Conservation (phyloP, 2,329 filamentous ascomycete genomes). For the Aspergillus nomiae region DNA sequence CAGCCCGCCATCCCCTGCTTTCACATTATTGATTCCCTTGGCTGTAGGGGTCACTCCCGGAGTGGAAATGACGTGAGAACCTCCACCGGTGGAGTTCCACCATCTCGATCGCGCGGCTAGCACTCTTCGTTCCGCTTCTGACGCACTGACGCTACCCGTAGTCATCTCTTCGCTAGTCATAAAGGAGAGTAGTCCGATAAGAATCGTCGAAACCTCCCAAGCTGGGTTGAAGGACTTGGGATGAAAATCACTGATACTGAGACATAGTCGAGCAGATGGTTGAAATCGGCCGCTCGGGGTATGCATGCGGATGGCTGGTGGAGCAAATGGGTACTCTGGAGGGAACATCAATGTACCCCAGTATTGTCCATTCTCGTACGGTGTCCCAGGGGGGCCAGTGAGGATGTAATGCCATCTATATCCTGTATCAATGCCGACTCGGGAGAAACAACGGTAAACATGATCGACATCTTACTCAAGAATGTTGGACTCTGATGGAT, state of each 20-base stretch:
- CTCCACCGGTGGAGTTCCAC: slow-evolving; percentile 96
- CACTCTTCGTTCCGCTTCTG: slow-evolving; percentile 73
- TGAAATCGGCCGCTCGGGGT: slow-evolving; percentile 95
- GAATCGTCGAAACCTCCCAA: slow-evolving; percentile 96
- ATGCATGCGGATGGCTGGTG: slow-evolving; percentile 98
- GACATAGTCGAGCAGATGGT: slow-evolving; percentile 84
- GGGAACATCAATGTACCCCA: slow-evolving; percentile 97
- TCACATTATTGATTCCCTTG: slow-evolving; percentile 77
- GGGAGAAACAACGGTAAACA: not conserved
- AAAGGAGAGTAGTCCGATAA: slow-evolving; percentile 91
- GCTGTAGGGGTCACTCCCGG: slow-evolving; percentile 54
- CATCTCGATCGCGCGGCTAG: slow-evolving; percentile 78
- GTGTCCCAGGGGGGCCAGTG: slow-evolving; percentile 89
- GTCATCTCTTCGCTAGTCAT: slow-evolving; percentile 99
- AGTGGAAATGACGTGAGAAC: slow-evolving; percentile 60
- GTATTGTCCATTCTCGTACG: slow-evolving; percentile 93
- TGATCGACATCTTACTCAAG: slow-evolving; percentile 70
- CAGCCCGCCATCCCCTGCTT: slow-evolving; percentile 85
- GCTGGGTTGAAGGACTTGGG: slow-evolving; percentile 97
- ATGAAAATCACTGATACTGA: slow-evolving; percentile 97
- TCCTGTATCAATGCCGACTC: not conserved
- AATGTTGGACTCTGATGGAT: slow-evolving; percentile 88
- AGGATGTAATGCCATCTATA: slow-evolving; percentile 90
- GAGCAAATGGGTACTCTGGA: slow-evolving; percentile 94
- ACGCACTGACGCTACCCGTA: slow-evolving; percentile 81